phyloP scores from a whole-genome alignment of 371 early-diverging fungal species.

The Mortierella sp. region DNA sequence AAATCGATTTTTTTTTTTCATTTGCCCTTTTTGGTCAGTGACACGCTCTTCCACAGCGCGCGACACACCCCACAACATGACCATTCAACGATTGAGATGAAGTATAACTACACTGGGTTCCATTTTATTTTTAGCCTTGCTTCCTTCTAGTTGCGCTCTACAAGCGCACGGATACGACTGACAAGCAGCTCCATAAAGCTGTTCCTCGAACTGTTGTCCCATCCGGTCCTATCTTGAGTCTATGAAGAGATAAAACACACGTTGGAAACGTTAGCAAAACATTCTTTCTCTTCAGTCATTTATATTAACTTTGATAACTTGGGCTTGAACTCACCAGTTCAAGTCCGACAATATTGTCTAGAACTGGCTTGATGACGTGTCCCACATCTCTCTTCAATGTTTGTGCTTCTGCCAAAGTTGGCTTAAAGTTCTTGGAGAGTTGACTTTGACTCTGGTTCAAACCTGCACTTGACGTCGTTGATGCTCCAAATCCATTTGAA shows the following conservation, averaged over 20 bases:
- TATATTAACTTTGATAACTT: background rate
- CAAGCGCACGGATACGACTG: constrained; percentile 60
- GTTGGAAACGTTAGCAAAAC: background rate
- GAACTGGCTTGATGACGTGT: constrained; percentile 59
- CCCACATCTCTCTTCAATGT: constrained; percentile 61
- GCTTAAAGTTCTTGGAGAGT: constrained; percentile 56
- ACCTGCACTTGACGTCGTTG: constrained; percentile 11
- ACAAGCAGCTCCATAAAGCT: constrained; percentile 68
- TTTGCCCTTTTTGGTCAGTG: constrained; percentile 6
- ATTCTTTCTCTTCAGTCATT: background rate
- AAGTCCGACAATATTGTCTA: constrained; percentile 55
- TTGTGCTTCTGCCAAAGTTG: constrained; percentile 59
- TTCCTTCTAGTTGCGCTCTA: constrained; percentile 48
- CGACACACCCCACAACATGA: too few species aligned
- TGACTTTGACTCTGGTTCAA: constrained; percentile 33
- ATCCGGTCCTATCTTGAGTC: constrained; percentile 54
- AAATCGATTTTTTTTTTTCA: constrained; percentile 6
- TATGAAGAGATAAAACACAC: background rate
- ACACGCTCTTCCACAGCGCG: background rate
- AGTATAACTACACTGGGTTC: background rate
- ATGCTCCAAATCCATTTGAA: constrained; percentile 17
- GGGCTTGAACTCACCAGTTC: constrained; percentile 42
- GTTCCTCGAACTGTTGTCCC: constrained; percentile 56
- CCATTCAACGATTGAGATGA: too few species aligned
- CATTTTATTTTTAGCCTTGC: background rate